Base-by-base conservation (phyloP, 2,329 filamentous ascomycete genomes). In the Xylariaceae sp. region DNA sequence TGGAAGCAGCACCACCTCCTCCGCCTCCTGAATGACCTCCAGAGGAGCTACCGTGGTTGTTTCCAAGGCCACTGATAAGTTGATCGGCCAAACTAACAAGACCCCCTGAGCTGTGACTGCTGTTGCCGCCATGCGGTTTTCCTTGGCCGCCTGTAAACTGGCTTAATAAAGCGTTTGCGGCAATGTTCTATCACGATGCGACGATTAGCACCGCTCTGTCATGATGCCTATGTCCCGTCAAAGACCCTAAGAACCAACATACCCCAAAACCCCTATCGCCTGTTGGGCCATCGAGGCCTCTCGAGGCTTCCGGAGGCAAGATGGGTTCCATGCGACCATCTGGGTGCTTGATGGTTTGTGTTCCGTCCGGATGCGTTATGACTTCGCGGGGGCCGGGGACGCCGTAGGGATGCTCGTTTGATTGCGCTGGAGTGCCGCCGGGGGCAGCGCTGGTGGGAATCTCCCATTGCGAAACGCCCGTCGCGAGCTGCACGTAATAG, bases 381-480 rank as follows among this genome's bases (percentile, higher is more conserved):
- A 85, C 75, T 71, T 84, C 77, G 56, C 76, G 74, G 49, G 74
- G 77, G 55, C 68, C 67, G 44, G 81, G 82, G 10, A 78, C 75
- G 60, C 84, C 83, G 73, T 87, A 88, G 4, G 86, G 86, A 67
- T 88, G 85, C 17, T 87, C 83, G 61, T 72, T 67, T 56, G 73
- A 77, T 59, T 79, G 80, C 62, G 76, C 81, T 51, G 82, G 86
- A 44, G 82, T 86, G 69, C 77, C 84, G 62, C 85, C 83, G 18
- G 83, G 84, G 6, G 82, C 86, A 53, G 86, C 80, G 60, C 84
- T 78, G 11, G 84, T 89, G 37, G 87, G 87, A 37, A 82, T 80
- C n/a, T 89, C 87, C 87, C 88, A 90, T 73, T 89, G 87, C 63
- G 87, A 88, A 44, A 83, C 79, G 52, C 87, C 87, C 6, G 87